Conservation (phyloP, 768 basidiomycete species). For the Panaeolus papilionaceus region DNA sequence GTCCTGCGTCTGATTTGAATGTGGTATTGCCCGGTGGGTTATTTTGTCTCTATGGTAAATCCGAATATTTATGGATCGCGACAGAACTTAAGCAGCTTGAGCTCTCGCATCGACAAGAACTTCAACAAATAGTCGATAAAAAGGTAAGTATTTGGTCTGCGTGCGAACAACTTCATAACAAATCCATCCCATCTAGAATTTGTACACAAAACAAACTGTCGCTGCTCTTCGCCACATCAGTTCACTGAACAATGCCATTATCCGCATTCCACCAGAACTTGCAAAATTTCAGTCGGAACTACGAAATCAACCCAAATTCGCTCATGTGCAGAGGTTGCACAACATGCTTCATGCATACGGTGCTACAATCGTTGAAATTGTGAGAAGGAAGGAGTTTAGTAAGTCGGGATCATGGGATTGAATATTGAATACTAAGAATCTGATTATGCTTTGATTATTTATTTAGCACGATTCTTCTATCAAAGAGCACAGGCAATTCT, state of each 20-base stretch:
- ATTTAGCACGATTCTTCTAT: slow-evolving; percentile 77
- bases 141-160: slow-evolving; percentile 48
- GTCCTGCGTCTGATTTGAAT: slow-evolving; percentile 56
- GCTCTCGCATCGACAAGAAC: slow-evolving; percentile 62
- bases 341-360: slow-evolving; percentile 93
- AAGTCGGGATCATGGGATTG: slow-evolving; percentile 30
- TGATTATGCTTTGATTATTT: not conserved
- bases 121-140: slow-evolving; percentile 58
- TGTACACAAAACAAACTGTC: slow-evolving; percentile 72
- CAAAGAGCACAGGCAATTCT: slow-evolving; percentile 81
- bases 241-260: slow-evolving; percentile 79
- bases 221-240: slow-evolving; percentile 77
- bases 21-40: slow-evolving; percentile 55
- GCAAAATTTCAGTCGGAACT: slow-evolving; percentile 73
- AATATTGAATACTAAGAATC: slow-evolving; percentile 12
- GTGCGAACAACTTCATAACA: slow-evolving; percentile 24
- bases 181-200: slow-evolving; percentile 55
- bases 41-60: not conserved
- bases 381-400: slow-evolving; percentile 91
- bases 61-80: not conserved
- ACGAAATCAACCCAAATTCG: slow-evolving; percentile 80
- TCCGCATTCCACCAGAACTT: slow-evolving; percentile 72
- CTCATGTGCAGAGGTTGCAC: slow-evolving; percentile 90
- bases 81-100: slow-evolving; percentile 73
- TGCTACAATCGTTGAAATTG: slow-evolving; percentile 89